These are phyloP conservation scores for Hemileccinum impolitum DNA, from an alignment of 768 basidiomycete species.

Conservation along the genomic window DNA sequence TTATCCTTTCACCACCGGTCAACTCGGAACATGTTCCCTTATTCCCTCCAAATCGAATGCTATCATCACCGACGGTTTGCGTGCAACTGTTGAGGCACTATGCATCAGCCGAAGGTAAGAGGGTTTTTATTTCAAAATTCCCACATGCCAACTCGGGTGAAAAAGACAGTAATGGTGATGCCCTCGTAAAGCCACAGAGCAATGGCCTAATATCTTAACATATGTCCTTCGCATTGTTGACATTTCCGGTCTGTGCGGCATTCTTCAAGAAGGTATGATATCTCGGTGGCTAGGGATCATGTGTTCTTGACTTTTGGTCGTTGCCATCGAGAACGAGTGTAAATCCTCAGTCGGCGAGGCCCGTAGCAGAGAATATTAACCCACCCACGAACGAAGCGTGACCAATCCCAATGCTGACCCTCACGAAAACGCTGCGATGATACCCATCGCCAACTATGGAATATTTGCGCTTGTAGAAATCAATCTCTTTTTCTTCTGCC, in stretches of 20 bases:
- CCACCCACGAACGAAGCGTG: background rate
- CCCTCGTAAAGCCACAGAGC: constrained; percentile 47
- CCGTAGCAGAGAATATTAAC: background rate
- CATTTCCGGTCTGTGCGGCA: constrained; percentile 16
- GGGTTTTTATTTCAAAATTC: too few relatives aligned
- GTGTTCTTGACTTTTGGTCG: constrained; percentile 13
- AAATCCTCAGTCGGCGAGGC: background rate
- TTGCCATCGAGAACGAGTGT: constrained; percentile 15
- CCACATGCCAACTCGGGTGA: too few relatives aligned
- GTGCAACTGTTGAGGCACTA: too few relatives aligned
- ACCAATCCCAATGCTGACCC: constrained; percentile 31
- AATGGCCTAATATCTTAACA: constrained; percentile 50
- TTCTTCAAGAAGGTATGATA: constrained; percentile 31
- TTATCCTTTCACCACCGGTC: too few relatives aligned
- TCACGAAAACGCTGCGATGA: constrained; percentile 32
- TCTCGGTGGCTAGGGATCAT: constrained; percentile 2
- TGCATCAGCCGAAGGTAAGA: too few relatives aligned
- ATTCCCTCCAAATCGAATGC: too few relatives aligned
- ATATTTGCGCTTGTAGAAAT: constrained; percentile 41
- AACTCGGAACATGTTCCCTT: too few relatives aligned
- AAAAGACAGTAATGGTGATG: too few relatives aligned
- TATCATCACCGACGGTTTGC: too few relatives aligned
- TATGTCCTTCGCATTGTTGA: too few relatives aligned
- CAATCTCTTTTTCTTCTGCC: constrained; percentile 39
- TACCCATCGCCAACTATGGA: constrained; percentile 42